A percentile compares a stretch with the other conserved stretches of the same genome.
Conservation (phyloP, 2,329 filamentous ascomycete genomes). For the Cladosporium sp. region DNA sequence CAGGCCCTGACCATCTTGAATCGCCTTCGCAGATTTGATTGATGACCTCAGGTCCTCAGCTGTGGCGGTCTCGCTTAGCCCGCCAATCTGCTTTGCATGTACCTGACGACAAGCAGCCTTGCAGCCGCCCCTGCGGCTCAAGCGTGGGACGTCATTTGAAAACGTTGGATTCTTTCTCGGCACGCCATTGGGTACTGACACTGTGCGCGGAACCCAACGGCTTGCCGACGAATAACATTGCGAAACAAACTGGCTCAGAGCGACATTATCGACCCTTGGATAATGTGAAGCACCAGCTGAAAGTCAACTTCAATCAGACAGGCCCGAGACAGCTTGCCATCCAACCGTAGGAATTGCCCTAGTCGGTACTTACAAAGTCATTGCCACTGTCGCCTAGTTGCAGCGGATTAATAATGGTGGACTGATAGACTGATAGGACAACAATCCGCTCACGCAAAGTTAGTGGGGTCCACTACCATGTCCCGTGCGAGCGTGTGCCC, state of each 20-base stretch:
- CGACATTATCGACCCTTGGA: not conserved
- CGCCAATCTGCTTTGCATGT: constrained; percentile 5
- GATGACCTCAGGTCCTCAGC: not conserved
- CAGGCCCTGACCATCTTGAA: not conserved
- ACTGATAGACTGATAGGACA: constrained; percentile 1
- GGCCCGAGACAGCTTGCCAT: not conserved
- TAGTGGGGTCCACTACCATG: constrained; percentile 8
- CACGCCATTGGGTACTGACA: constrained; percentile 4
- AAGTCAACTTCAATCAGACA: not conserved
- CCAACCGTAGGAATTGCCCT: not conserved
- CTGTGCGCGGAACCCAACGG: constrained; percentile 7
- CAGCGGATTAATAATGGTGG: not conserved
- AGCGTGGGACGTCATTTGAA: constrained; percentile 7
- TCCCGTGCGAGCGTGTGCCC: constrained; percentile 1
- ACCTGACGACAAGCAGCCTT: constrained; percentile 2
- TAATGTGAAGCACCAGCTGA: not conserved
- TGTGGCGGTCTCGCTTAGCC: constrained; percentile 6
- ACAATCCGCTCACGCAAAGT: not conserved
- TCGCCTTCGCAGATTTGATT: not conserved
- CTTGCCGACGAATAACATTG: constrained; percentile 10
- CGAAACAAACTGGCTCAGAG: not conserved
- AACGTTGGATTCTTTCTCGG: constrained; percentile 9
- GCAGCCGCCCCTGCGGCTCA: constrained; percentile 7
- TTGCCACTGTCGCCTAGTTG: not conserved
- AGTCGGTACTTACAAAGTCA: not conserved